Evolutionary conservation across 495 filamentous ascomycete species (phyloP), one percentile per base, ranked within the genome.

Genomic region (Penicillium antarcticum): DNA sequence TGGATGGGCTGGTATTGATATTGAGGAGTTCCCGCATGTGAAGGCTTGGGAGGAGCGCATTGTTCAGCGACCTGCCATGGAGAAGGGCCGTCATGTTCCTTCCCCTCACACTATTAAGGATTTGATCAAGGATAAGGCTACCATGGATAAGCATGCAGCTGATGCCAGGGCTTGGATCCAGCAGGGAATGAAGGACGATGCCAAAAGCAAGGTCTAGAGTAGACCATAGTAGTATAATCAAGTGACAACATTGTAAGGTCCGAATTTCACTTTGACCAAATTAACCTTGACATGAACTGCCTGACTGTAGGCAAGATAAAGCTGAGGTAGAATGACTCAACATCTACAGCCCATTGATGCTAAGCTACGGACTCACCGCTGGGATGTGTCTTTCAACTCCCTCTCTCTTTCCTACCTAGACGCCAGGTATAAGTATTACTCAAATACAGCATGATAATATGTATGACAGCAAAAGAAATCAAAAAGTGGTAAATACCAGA

Each of bases 51-150:
- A 89, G 48, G 76, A 91, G 40, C 68, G 73, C 23, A 76, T 97
- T 72, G 64, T 81, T 5, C 72, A 75, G 42, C 74, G 89, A 2
- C 80, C 82, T 3, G 92, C 76, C 1, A 76, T 88, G 3, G 82
- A 92, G 72, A 92, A 84, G 72, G 92, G 92, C 0, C 70, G 82
- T 0, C 79, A 95, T 74, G 86, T 96, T 14, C 92, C 92, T 0
- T 70, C 75, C 18, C 76, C 63, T 40, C 85, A 89, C 64, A 82
- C 58, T n/a, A 80, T 88, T 21, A 82, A 81, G 63, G 80, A 78
- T 1, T 66, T 80, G 33, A 26, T 83, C 37, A 78, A 79, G 63
- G 70, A 75, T 61, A 82, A 82, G 55, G 71, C 64, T 35, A 68
- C 76, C 46, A 60, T 77, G 53, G 82, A 88, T 34, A 76, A 81